Base-by-base conservation (phyloP, 768 basidiomycete genomes). In the Suillus alpinus region DNA sequence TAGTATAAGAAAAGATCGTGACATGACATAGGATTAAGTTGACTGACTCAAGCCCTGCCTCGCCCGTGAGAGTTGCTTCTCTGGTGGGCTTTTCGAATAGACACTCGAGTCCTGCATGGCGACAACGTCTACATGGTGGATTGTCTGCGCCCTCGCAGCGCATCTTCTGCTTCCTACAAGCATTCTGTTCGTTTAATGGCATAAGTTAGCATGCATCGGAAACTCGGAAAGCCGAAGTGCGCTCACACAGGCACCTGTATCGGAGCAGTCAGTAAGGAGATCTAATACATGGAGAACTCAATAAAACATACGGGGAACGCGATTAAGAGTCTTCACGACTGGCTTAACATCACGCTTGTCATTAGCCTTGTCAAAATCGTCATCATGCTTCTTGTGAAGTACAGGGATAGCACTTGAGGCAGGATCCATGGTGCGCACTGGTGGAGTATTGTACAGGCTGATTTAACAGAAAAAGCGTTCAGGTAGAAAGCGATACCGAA, bases 101-200 rank as follows among this genome's bases (percentile, higher is more conserved):
- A 77, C 95, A 98, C 44, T 95, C 92, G 13, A 97, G 80, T 3
- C 92, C 91, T 20, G 91, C 88, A 67, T 94, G 90, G 36, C 92
- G 83, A 76, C 95, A 98, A 47, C 95, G 86, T 68, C 91, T 88
- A 76, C 95, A 98, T n/a, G 95, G 95, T 29, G 95, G 95, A 68
- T 92, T 94, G 72, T 97, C 95, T 16, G 94, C 95, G 1, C 94
- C 94, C 73, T 95, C 94, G 71, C 95, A 98, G 67, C 94, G 83
- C 95, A 97, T 97, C 78, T 97, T 97, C 80, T 95, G 94, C 69
- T 94, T 92, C 67, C 95, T 81, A 75, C 95, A 96, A 18, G 94
- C 92, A 86, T 95, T 95, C 93, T 95, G 71, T 44, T 57, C 46
- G 47, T 55, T 44, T 14, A 47, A 34, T 63, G 32, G 56, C 44